These are phyloP conservation scores for Gossypium trilobum DNA, from an alignment of 441 rosid species.

Conservation along the genomic window DNA sequence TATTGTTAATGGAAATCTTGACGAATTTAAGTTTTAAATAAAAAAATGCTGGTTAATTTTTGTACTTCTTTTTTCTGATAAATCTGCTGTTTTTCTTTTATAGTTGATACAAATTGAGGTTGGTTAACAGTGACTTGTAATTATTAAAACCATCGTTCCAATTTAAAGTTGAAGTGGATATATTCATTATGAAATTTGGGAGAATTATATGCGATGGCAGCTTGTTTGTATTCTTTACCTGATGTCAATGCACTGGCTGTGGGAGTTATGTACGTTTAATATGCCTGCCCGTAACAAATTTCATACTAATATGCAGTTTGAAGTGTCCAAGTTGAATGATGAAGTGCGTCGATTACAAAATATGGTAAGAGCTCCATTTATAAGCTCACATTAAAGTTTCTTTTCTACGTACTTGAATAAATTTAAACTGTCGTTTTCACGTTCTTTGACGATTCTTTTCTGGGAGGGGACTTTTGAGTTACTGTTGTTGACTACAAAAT, in stretches of 20 bases:
- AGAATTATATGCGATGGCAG: neutral
- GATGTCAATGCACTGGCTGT: neutral
- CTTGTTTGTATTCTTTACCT: neutral
- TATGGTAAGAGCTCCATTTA: conserved; percentile 32
- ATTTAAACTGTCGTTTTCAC: neutral
- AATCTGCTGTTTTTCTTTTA: neutral
- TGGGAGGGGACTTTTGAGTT: neutral
- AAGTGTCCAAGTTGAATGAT: conserved; percentile 52
- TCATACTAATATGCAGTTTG: conserved; percentile 41
- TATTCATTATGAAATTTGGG: neutral
- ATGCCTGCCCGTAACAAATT: conserved; percentile 8
- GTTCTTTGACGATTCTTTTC: neutral
- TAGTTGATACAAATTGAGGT: neutral
- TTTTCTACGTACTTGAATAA: neutral
- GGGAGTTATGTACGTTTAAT: neutral
- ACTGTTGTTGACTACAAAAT: neutral
- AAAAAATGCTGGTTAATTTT: neutral
- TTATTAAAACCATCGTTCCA: neutral
- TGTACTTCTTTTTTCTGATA: neutral
- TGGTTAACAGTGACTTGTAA: neutral
- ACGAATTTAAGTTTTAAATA: neutral
- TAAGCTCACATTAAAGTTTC: neutral
- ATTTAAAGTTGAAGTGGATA: neutral
- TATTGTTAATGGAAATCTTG: neutral
- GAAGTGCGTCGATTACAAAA: conserved; percentile 46